These are phyloP conservation scores for Curvularia sp. DNA, from an alignment of 2,329 filamentous ascomycete species.

Conservation along the genomic window DNA sequence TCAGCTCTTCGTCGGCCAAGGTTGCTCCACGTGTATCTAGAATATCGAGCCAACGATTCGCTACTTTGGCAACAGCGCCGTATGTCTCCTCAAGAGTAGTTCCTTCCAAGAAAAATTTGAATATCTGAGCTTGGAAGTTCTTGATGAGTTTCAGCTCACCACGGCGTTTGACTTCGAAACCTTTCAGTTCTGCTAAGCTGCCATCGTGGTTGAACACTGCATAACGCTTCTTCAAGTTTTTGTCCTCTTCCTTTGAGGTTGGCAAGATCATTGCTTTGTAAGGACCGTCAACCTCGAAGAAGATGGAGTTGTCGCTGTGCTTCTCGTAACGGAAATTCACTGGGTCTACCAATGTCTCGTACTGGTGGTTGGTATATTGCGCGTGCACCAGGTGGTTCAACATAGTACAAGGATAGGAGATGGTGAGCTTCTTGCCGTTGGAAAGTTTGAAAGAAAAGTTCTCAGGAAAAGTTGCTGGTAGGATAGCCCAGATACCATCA, in stretches of 20 bases:
- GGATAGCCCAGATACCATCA: constrained; percentile 99
- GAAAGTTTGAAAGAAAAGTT: constrained; percentile 95
- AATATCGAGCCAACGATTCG: constrained; percentile 96
- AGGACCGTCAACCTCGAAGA: constrained; percentile 98
- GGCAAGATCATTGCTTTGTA: constrained; percentile 98
- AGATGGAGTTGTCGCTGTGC: constrained; percentile 98
- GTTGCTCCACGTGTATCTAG: constrained; percentile 86
- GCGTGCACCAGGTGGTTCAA: constrained; percentile 96
- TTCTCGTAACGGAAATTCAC: constrained; percentile 90
- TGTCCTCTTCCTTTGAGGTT: constrained; percentile 98
- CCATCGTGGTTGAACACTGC: constrained; percentile 99
- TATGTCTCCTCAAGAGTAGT: constrained; percentile 89
- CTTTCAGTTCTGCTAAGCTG: constrained; percentile 91
- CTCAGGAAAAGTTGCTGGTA: constrained; percentile 94
- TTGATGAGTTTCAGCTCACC: constrained; percentile 99
- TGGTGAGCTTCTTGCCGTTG: constrained; percentile 93
- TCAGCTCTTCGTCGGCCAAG: constrained; percentile 93
- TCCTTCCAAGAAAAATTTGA: constrained; percentile 98
- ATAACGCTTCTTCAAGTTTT: constrained; percentile 99
- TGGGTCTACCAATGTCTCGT: constrained; percentile 84
- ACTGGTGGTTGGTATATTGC: constrained; percentile 96
- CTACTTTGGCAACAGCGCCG: constrained; percentile 87
- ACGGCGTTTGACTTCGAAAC: constrained; percentile 96
- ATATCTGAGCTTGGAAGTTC: constrained; percentile 98
- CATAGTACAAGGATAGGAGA: constrained; percentile 99